phyloP scores from a whole-genome alignment of 2,329 filamentous ascomycete genomes.

The Paradendryphiella salina region DNA sequence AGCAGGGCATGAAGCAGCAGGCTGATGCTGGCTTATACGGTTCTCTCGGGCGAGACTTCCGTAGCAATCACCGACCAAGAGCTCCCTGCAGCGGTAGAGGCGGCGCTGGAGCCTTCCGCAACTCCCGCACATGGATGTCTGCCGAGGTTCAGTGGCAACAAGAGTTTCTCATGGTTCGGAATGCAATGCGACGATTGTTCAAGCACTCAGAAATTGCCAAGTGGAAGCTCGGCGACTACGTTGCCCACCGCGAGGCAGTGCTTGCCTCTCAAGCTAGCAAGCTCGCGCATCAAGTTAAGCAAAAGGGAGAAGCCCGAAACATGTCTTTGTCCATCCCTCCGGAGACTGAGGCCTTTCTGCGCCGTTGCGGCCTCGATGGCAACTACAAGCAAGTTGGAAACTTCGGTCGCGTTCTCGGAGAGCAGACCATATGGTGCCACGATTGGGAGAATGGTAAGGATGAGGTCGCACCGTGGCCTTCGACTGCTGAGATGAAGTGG shows the following conservation, averaged over 20 bases:
- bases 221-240: constrained; percentile 40
- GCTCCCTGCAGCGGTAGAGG: constrained; percentile 4
- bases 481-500: constrained; percentile 50
- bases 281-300: constrained; percentile 20
- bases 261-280: constrained; percentile 19
- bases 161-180: constrained; percentile 39
- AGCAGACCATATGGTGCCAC: constrained; percentile 48
- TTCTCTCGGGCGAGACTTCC: constrained; percentile 1
- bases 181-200: constrained; percentile 43
- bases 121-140: constrained; percentile 33
- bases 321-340: constrained; percentile 11
- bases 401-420: constrained; percentile 40
- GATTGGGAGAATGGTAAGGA: constrained; percentile 41
- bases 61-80: constrained; percentile 1
- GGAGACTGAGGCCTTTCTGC: constrained; percentile 17
- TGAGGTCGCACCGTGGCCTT: constrained; percentile 49
- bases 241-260: constrained; percentile 38
- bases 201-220: constrained; percentile 39
- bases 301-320: constrained; percentile 15
- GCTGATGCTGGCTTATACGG: not conserved
- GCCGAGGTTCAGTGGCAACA: constrained; percentile 30
- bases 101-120: constrained; percentile 16
- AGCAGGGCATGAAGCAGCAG: constrained; percentile 5
- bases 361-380: constrained; percentile 22
- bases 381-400: constrained; percentile 32